These are phyloP conservation scores for Fraxinus floribunda DNA, from an alignment of 305 asterid genomes.

Conservation along the genomic window DNA sequence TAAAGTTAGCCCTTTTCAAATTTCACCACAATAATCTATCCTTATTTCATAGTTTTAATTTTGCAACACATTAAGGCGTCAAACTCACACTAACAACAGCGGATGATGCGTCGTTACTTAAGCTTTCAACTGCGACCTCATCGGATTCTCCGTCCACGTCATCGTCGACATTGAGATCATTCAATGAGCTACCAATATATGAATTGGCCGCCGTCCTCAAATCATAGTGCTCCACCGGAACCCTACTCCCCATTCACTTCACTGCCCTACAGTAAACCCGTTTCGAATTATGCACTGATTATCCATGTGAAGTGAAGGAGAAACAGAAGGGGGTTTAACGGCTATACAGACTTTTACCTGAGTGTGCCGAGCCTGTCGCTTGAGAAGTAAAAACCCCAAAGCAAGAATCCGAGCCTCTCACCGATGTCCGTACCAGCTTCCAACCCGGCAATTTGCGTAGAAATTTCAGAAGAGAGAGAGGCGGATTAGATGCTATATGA, in stretches of 20 bases:
- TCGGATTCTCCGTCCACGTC: slow-evolving; percentile 49
- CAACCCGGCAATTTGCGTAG: background rate
- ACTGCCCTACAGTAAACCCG: slow-evolving; percentile 26
- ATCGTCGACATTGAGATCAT: slow-evolving; percentile 64
- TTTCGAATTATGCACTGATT: background rate
- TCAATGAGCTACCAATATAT: slow-evolving; percentile 52
- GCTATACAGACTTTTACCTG: slow-evolving; percentile 32
- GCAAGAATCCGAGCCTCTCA: slow-evolving; percentile 45
- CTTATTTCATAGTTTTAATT: background rate
- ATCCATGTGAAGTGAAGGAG: slow-evolving; percentile 8
- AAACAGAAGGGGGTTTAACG: slow-evolving; percentile 33
- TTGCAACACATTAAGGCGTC: background rate
- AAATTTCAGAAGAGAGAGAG: background rate
- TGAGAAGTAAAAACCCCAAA: background rate
- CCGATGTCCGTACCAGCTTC: slow-evolving; percentile 25
- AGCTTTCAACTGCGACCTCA: slow-evolving; percentile 49
- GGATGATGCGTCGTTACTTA: slow-evolving; percentile 53
- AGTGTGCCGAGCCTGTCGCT: slow-evolving; percentile 32
- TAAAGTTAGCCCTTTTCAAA: background rate
- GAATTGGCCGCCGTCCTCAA: slow-evolving; percentile 62
- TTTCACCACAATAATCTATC: background rate
- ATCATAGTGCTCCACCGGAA: slow-evolving; percentile 66
- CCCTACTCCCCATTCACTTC: slow-evolving; percentile 59
- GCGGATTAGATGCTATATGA: background rate
- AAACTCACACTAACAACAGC: slow-evolving; percentile 60